Evolutionary conservation across 164 flowering plant genomes (phyloP), one percentile per base, ranked within the genome.

Genomic region (Umbellularia californica): DNA sequence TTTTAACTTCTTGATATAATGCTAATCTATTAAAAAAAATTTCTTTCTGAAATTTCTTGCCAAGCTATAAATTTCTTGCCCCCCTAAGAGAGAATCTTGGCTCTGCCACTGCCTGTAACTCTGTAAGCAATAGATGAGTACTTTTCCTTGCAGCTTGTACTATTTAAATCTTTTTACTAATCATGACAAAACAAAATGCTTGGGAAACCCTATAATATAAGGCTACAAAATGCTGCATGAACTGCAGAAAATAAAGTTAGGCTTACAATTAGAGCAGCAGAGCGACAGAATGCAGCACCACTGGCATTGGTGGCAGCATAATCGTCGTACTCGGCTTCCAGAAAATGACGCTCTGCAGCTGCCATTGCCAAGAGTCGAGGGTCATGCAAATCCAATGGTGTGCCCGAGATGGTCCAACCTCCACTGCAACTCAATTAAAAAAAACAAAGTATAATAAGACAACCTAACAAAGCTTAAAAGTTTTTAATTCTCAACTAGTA

Each of bases 341-440:
- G 69, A 76, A 85, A 82, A 82, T 79, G 97, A 50, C 90, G 97
- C 41, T 92, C 97, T 1, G 94, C 97, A 73, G 92, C 99, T 28
- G 99, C 97, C 88, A 96, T 90, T 50, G 97, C 98, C 86, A 94
- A 71, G 52, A 96, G 86, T n/a, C 92, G 92, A 81, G 97, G 98
- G 79, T 96, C 98, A 76, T 83, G 85, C 83, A 88, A 76, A 82
- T 92, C 91, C 87, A 90, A 64, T 69, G 97, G 92, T 58, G 92
- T 81, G 2, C 97, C 98, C 72, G 94, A 83, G 24, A 93, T 81
- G 19, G 93, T 89, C 99, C 99, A 96, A 58, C 89, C 95, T 77
- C 90, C 95, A 68, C 99, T 96, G 85, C 70, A 85, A 28, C 47
- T 67, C 69, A 14, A 79, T 15, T 55, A 71, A 41, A 22, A 70